Base-by-base conservation (phyloP, 768 basidiomycete genomes). In the Filobasidium wieringae region DNA sequence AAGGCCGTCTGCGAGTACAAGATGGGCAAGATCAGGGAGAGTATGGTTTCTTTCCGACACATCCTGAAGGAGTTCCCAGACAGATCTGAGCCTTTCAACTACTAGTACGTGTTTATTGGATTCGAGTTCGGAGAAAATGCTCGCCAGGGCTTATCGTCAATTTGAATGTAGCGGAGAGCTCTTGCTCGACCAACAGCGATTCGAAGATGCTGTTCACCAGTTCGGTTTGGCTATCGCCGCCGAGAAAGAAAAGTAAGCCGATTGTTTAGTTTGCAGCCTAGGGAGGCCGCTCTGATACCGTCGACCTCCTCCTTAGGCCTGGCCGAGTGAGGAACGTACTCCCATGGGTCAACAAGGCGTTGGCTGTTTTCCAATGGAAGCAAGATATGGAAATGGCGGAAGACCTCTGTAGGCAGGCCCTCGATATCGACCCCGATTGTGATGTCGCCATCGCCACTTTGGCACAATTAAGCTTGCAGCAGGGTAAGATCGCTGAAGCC, bases 1-100 rank as follows among this genome's bases (percentile, higher is more conserved):
- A 80, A 89, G 53, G 95, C 93, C 1, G 95, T 97, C 24, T 95
- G 93, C 34, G 86, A 89, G 72, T 99, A 97, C 82, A 96, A 97
- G 79, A 72, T 81, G 55, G 86, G 82, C 31, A 80, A 87, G 61
- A 67, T 85, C 11, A 82, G 80, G 19, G 84, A 84, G 63, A 85
- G 85, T 68, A 90, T 93, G 87, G 86, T 84, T 15, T 87, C 84
- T 9, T 99, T 97, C 81, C 78, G 90, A 64, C 77, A 81, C 66
- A 87, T 91, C 40, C 77, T 96, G 72, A 81, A 83, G 65, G 77
- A 81, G 47, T 95, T 96, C 84, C 87, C 88, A 6, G 77, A 84
- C 19, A 79, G 84, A 58, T 88, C 86, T 66, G 92, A 95, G 75
- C 88, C 89, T 2, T 82, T 84, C 62, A 95, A 95, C 74, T 96